Conservation (phyloP, 2,329 filamentous ascomycete genomes). For the Chaetomium olivaceum region DNA sequence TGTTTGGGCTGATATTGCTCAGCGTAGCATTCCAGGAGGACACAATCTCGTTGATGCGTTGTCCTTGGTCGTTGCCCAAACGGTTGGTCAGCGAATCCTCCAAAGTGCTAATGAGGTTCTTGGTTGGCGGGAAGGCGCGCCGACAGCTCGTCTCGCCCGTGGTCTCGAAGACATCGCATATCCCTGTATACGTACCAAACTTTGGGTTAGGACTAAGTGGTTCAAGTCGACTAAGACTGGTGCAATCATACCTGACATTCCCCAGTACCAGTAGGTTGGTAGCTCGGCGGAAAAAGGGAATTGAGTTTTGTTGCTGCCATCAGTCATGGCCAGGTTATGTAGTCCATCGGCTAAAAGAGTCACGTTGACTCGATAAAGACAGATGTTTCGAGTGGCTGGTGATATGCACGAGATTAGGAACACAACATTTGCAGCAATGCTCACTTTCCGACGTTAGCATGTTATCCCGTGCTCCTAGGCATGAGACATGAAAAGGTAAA, state of each 20-base stretch:
- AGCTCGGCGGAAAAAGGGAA: background rate
- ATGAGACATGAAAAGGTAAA: background rate
- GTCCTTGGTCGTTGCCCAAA: background rate
- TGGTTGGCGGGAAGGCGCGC: slow-evolving; percentile 14
- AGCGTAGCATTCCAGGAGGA: slow-evolving; percentile 20
- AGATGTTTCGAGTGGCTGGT: background rate
- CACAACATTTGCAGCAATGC: background rate
- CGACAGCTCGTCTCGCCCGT: slow-evolving; percentile 2
- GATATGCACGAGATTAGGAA: background rate
- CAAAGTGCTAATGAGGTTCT: slow-evolving; percentile 16
- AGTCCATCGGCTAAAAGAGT: background rate
- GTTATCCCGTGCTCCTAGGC: background rate
- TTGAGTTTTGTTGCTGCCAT: background rate
- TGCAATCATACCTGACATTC: background rate
- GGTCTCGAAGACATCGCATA: background rate
- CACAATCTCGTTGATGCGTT: background rate
- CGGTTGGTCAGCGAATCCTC: slow-evolving; percentile 15
- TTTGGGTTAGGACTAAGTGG: background rate
- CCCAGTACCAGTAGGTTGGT: slow-evolving; percentile 9
- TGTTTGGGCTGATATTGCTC: slow-evolving; percentile 2
- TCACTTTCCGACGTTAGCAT: background rate
- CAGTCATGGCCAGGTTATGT: background rate
- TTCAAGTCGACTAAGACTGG: background rate
- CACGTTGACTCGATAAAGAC: background rate
- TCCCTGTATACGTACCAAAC: background rate